Evolutionary conservation across 106 monocot species (phyloP), one percentile per base, ranked within the genome.

Genomic region (Acorus gramineus): DNA sequence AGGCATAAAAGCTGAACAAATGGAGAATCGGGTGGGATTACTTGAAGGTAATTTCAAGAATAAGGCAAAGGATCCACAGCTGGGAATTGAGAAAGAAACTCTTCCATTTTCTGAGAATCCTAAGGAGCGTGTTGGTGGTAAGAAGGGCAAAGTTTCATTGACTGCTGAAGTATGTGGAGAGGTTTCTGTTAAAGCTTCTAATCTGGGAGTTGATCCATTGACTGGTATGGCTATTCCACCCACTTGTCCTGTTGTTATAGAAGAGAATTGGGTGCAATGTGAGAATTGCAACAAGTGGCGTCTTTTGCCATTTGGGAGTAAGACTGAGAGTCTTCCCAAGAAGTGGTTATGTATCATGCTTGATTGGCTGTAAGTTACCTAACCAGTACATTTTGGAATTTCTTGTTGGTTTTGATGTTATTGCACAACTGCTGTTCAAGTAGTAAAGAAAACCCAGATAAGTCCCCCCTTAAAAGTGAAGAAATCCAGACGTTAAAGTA

Each of bases 211-310:
- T 61, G 49, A n/a, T n/a, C 11, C 61, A 70, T 9, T 52, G 28
- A 6, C 6, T 8, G 60, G 52, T 61, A 64, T 11, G 47, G 56
- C 46, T 55, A 2, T 11, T 62, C 48, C 52, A 53, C 47, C 55
- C 54, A 5, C 5, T 13, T 50, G 13, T 68, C 74, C 52, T 54
- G 74, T 74, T 55, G 60, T 84, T 74, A 79, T 87, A 77, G 59
- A 87, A 13, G 89, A 89, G 8, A 59, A 71, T 62, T 89, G 89
- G 89, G 89, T 89, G 6, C 53, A 59, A 42, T 89, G 89, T 74
- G 89, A 89, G 55, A 77, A 43, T 60, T 89, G 89, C 56, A 70
- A 79, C 42, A 81, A 76, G 60, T 89, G 89, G 89, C 81, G 89
- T 56, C 79, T 89, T 7, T 77, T 84, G 68, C 85, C 89, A 6